These are phyloP conservation scores for Chloris gayana DNA, from an alignment of 176 grass and related monocot genomes.

Conservation along the genomic window DNA sequence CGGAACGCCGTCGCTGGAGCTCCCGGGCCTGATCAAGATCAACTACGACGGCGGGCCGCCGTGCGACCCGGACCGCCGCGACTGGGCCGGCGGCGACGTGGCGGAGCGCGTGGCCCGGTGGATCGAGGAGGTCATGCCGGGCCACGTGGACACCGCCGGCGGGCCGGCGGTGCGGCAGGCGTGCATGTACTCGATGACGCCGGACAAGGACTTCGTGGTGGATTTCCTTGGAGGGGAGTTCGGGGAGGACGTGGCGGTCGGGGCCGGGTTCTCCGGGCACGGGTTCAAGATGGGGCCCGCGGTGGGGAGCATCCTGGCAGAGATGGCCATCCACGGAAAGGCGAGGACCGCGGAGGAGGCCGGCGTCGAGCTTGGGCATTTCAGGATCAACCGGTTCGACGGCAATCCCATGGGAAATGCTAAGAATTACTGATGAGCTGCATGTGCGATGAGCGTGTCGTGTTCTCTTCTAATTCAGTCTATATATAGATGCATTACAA, in stretches of 20 bases:
- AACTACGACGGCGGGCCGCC: constrained; percentile 61
- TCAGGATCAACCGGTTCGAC: constrained; percentile 53
- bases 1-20: constrained; percentile 75
- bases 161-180: constrained; percentile 45
- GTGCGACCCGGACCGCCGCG: constrained; percentile 64
- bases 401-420: constrained; percentile 46
- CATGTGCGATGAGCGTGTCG: not conserved
- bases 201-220: constrained; percentile 74
- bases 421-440: constrained; percentile 3
- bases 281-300: constrained; percentile 79
- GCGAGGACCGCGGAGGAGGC: constrained; percentile 26
- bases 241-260: constrained; percentile 55
- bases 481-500: not conserved
- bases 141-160: constrained; percentile 29
- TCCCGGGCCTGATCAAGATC: constrained; percentile 76
- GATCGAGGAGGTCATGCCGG: constrained; percentile 57
- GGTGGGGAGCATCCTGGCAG: constrained; percentile 56
- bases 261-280: constrained; percentile 66
- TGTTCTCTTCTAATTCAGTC: not conserved
- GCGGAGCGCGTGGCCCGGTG: constrained; percentile 33
- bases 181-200: constrained; percentile 94
- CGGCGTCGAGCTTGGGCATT: constrained; percentile 42
- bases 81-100: constrained; percentile 42
- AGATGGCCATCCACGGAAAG: constrained; percentile 60
- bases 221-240: constrained; percentile 67